These are phyloP conservation scores for Gypsophila paniculata DNA, from an alignment of 179 eudicot genomes.

Conservation along the genomic window DNA sequence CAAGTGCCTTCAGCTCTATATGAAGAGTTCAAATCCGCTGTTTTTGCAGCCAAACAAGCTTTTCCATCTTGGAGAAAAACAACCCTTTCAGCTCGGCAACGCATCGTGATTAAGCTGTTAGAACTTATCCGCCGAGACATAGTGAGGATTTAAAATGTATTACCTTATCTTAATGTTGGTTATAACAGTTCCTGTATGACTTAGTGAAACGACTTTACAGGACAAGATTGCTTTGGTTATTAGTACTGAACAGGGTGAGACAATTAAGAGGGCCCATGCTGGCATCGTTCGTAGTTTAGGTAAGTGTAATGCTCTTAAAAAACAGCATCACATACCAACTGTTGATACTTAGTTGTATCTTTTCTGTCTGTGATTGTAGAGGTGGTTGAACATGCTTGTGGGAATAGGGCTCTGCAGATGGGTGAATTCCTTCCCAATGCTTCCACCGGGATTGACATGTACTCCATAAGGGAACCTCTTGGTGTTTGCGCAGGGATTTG, in stretches of 20 bases:
- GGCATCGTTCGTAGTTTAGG: conserved; percentile 65
- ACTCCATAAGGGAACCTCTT: conserved; percentile 63
- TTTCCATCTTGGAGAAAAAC: conserved; percentile 61
- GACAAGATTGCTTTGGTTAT: conserved; percentile 57
- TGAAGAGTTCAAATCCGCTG: conserved; percentile 66
- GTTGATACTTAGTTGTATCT: neutral
- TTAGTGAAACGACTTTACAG: conserved; percentile 23
- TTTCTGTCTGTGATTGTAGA: conserved; percentile 37
- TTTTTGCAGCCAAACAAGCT: conserved; percentile 64
- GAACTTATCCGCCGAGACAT: conserved; percentile 70
- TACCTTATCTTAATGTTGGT: neutral
- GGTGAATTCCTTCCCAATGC: conserved; percentile 65
- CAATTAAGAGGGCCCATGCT: conserved; percentile 53
- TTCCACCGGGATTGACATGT: conserved; percentile 53
- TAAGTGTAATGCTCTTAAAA: conserved; percentile 22
- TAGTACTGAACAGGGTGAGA: conserved; percentile 67
- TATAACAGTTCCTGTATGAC: conserved; percentile 1
- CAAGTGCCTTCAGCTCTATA: conserved; percentile 63
- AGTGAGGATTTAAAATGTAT: conserved; percentile 32
- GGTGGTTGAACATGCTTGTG: conserved; percentile 79
- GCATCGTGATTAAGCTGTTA: conserved; percentile 56
- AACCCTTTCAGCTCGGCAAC: conserved; percentile 51
- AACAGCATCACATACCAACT: neutral
- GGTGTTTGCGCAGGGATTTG: conserved; percentile 92
- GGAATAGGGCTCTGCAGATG: conserved; percentile 53